phyloP scores from a whole-genome alignment of 441 rosid genomes.

The Syzygium malaccense region DNA sequence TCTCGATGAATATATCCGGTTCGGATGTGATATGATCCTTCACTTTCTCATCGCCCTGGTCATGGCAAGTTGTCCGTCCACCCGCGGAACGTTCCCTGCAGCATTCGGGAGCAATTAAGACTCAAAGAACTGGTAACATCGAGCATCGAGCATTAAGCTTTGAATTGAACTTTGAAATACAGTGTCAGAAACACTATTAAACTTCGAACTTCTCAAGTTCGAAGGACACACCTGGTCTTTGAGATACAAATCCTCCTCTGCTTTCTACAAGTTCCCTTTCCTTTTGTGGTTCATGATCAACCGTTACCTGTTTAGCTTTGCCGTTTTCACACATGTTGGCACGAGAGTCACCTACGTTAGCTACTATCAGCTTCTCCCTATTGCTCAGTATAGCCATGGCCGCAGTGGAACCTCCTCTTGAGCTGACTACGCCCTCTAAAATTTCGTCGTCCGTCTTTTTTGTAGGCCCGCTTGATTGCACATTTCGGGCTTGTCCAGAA shows the following conservation, averaged over 20 bases:
- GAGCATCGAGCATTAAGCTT: background rate
- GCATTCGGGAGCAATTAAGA: background rate
- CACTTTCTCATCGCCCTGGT: slow-evolving; percentile 36
- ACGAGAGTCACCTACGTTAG: slow-evolving; percentile 45
- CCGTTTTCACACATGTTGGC: slow-evolving; percentile 31
- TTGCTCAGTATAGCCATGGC: slow-evolving; percentile 44
- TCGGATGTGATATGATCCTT: slow-evolving; percentile 38
- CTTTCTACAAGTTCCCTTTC: slow-evolving; percentile 26
- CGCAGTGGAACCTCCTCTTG: slow-evolving; percentile 51
- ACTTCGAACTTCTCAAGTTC: background rate
- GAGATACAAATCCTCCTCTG: slow-evolving; percentile 22
- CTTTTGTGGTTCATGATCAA: slow-evolving; percentile 27
- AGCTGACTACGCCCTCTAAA: slow-evolving; percentile 20
- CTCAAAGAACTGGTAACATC: background rate
- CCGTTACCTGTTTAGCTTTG: slow-evolving; percentile 11
- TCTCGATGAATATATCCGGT: slow-evolving; percentile 18
- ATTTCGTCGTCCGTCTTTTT: slow-evolving; percentile 30
- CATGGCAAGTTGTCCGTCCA: slow-evolving; percentile 42
- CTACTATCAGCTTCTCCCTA: slow-evolving; percentile 32
- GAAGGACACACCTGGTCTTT: slow-evolving; percentile 6
- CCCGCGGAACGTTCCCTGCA: slow-evolving; percentile 31
- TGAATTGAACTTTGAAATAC: background rate
- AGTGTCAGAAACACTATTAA: background rate
- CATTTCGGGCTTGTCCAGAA: slow-evolving; percentile 28
- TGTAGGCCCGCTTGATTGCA: slow-evolving; percentile 33